Evolutionary conservation across 2,329 filamentous ascomycete species (phyloP).

Genomic region (Aspergillus tanneri): DNA sequence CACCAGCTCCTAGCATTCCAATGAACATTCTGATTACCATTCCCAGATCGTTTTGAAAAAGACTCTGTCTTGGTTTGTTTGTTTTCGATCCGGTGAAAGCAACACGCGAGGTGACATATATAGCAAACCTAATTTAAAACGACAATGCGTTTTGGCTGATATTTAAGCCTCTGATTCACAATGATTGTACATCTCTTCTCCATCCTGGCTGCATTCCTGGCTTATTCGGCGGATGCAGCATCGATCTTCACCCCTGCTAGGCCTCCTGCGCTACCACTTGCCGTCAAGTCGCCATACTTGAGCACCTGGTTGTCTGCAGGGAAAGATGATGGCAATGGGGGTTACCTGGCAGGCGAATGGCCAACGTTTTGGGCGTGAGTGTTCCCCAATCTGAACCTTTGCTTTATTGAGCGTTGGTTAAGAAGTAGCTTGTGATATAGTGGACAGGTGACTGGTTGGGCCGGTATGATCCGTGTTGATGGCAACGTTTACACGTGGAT

Average conservation of each 20-base stretch:
- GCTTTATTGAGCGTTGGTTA: slow-evolving; percentile 10
- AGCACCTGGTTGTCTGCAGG: slow-evolving; percentile 68
- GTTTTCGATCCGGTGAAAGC: slow-evolving; percentile 11
- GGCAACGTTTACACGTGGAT: slow-evolving; percentile 65
- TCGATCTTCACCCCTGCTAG: slow-evolving; percentile 64
- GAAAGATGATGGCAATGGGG: slow-evolving; percentile 61
- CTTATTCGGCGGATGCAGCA: slow-evolving; percentile 23
- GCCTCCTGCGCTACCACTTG: slow-evolving; percentile 68
- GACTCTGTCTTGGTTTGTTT: slow-evolving; percentile 3
- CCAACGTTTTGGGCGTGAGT: slow-evolving; percentile 67
- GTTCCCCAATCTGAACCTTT: neutral
- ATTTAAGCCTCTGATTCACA: slow-evolving; percentile 17
- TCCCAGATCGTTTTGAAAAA: slow-evolving; percentile 11
- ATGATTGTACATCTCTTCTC: slow-evolving; percentile 32
- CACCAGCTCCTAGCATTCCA: slow-evolving; percentile 30
- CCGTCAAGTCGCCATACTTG: slow-evolving; percentile 72
- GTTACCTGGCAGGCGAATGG: slow-evolving; percentile 68
- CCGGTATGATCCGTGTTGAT: slow-evolving; percentile 69
- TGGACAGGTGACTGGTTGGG: slow-evolving; percentile 62
- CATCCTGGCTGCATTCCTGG: slow-evolving; percentile 26
- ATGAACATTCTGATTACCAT: slow-evolving; percentile 29
- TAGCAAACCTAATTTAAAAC: slow-evolving; percentile 12
- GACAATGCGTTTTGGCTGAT: slow-evolving; percentile 23
- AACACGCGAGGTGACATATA: slow-evolving; percentile 3
- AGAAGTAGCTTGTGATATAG: slow-evolving; percentile 32